phyloP scores from a whole-genome alignment of 2,329 filamentous ascomycete species.

The Calonectria pauciramosa region DNA sequence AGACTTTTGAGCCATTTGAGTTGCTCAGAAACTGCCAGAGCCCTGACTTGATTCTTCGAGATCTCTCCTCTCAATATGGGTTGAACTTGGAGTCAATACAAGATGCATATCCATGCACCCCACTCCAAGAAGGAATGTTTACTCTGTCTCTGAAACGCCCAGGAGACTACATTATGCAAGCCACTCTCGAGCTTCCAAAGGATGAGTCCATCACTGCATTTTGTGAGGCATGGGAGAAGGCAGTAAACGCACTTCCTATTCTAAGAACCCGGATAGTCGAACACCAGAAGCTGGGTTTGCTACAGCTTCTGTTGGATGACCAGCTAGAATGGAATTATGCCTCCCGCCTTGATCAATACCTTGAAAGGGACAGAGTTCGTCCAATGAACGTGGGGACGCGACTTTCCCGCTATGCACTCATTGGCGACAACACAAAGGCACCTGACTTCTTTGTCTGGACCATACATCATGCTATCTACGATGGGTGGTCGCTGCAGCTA shows the following conservation, averaged over 20 bases:
- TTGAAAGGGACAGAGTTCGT: background rate
- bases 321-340: constrained; percentile 6
- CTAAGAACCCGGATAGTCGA: constrained; percentile 52
- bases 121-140: constrained; percentile 52
- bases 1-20: background rate
- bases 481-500: constrained; percentile 44
- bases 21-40: background rate
- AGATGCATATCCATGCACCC: constrained; percentile 52
- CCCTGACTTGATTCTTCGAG: background rate
- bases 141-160: constrained; percentile 41
- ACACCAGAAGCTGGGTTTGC: background rate
- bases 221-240: constrained; percentile 26
- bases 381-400: constrained; percentile 24
- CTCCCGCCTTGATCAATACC: background rate
- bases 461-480: constrained; percentile 47
- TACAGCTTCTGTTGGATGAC: constrained; percentile 20
- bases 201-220: constrained; percentile 21
- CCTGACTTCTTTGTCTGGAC: constrained; percentile 40
- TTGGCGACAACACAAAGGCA: background rate
- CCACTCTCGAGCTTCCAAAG: constrained; percentile 23
- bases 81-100: constrained; percentile 32
- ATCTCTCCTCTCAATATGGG: background rate
- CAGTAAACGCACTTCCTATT: constrained; percentile 39
- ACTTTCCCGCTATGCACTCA: constrained; percentile 15
- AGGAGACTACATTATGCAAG: constrained; percentile 35